These are phyloP conservation scores for Vigna angularis DNA, from an alignment of 306 rosid genomes.

Conservation along the genomic window DNA sequence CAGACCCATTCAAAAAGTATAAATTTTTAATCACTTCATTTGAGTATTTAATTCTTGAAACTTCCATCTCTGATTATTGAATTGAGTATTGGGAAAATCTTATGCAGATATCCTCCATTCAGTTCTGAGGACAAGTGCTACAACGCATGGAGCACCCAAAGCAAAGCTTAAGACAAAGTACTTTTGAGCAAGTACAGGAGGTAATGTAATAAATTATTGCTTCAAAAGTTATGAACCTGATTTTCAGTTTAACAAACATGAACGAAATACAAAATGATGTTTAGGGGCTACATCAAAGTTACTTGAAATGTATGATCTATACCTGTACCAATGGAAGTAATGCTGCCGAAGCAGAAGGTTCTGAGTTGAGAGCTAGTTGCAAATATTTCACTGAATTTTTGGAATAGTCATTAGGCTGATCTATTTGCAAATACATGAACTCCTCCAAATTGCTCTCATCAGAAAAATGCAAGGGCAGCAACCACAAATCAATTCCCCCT, in stretches of 20 bases:
- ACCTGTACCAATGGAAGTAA: conserved; percentile 88
- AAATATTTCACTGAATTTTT: conserved; percentile 67
- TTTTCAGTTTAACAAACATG: conserved; percentile 15
- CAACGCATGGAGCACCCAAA: too few species aligned
- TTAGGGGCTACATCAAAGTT: conserved; percentile 3
- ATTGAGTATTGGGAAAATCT: too few species aligned
- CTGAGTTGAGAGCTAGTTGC: conserved; percentile 60
- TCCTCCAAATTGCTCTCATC: conserved; percentile 52
- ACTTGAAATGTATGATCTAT: conserved; percentile 36
- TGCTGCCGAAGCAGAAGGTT: conserved; percentile 58
- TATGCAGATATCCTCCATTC: too few species aligned
- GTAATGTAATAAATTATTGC: background rate
- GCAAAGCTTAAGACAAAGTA: too few species aligned
- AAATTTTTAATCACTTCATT: too few species aligned
- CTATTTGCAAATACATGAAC: conserved; percentile 44
- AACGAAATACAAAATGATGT: conserved; percentile 24
- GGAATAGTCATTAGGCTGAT: conserved; percentile 58
- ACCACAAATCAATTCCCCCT: conserved; percentile 70
- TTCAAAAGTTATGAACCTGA: background rate
- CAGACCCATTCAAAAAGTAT: too few species aligned
- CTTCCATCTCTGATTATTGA: too few species aligned
- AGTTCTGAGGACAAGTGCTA: too few species aligned
- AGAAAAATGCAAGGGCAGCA: conserved; percentile 75
- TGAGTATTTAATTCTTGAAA: too few species aligned
- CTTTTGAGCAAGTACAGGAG: background rate